phyloP scores from a whole-genome alignment of 1,284 basidiomycete genomes.

The Porphyrellus sp. region DNA sequence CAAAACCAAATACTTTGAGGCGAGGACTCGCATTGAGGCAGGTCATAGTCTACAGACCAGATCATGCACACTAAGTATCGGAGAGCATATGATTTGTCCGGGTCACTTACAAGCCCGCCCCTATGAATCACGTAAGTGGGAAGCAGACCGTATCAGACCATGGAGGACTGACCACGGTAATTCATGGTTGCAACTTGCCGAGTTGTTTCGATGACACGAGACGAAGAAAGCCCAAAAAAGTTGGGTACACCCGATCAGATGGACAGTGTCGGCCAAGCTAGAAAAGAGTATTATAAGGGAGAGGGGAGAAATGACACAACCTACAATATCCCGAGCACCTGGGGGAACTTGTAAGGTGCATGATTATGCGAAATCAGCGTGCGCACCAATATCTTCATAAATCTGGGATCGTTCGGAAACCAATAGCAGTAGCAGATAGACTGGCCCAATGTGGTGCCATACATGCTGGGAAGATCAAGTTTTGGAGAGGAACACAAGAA shows the following conservation, averaged over 20 bases:
- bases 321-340: conserved; percentile 9
- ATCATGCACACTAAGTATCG: background rate
- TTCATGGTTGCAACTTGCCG: conserved; percentile 2
- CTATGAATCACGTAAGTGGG: background rate
- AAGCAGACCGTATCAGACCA: background rate
- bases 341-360: background rate
- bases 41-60: background rate
- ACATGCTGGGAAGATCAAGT: conserved; percentile 7
- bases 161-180: conserved; percentile 9
- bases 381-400: conserved; percentile 4
- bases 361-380: background rate
- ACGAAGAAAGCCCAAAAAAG: conserved; percentile 10
- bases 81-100: background rate
- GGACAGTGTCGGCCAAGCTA: conserved; percentile 4
- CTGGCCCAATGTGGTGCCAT: conserved; percentile 8
- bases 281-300: background rate
- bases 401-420: conserved; percentile 2
- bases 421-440: conserved; percentile 1
- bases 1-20: background rate
- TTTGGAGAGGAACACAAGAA: background rate
- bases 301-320: background rate
- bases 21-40: background rate
- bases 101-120: conserved; percentile 16
- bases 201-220: conserved; percentile 1
- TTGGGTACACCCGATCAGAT: conserved; percentile 9